phyloP scores from a whole-genome alignment of 495 filamentous ascomycete species.

The Lasiosphaeriaceae sp. region DNA sequence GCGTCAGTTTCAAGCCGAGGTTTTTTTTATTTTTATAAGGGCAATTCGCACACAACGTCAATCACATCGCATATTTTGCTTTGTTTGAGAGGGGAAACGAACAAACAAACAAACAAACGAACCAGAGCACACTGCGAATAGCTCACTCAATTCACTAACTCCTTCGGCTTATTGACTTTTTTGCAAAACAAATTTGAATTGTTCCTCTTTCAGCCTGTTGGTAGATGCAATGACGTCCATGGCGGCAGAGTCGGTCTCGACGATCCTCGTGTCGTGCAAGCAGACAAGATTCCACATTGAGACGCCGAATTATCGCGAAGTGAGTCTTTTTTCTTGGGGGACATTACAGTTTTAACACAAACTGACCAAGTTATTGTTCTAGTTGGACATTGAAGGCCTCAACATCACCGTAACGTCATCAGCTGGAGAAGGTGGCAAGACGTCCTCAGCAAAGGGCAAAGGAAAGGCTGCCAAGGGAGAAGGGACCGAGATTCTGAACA shows the following conservation, averaged over 20 bases:
- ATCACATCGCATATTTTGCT: too few species aligned
- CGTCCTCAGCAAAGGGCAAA: constrained; percentile 2
- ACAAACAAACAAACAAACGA: too few species aligned
- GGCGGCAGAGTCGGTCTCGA: constrained; percentile 42
- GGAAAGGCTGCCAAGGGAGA: constrained; percentile 47
- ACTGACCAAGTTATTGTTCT: too few species aligned
- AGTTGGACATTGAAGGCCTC: constrained; percentile 67
- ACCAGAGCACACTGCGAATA: too few species aligned
- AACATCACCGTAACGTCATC: constrained; percentile 55
- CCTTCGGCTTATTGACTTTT: not conserved
- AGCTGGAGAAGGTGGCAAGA: constrained; percentile 26
- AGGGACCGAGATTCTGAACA: constrained; percentile 62
- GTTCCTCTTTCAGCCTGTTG: too few species aligned
- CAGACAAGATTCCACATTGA: constrained; percentile 57
- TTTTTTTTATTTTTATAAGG: too few species aligned
- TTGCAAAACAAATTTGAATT: too few species aligned
- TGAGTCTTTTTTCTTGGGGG: constrained; percentile 19
- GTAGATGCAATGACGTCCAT: constrained; percentile 48
- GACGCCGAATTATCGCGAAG: constrained; percentile 50
- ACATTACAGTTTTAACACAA: too few species aligned
- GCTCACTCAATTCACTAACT: not conserved
- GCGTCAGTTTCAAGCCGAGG: too few species aligned
- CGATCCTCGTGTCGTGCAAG: constrained; percentile 52
- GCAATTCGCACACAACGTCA: too few species aligned
- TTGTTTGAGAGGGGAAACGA: too few species aligned